Percentiles rank a stretch among this genome's conserved stretches.
phyloP scores from a whole-genome alignment of 176 grass and related monocot species.

The Carex parvula region DNA sequence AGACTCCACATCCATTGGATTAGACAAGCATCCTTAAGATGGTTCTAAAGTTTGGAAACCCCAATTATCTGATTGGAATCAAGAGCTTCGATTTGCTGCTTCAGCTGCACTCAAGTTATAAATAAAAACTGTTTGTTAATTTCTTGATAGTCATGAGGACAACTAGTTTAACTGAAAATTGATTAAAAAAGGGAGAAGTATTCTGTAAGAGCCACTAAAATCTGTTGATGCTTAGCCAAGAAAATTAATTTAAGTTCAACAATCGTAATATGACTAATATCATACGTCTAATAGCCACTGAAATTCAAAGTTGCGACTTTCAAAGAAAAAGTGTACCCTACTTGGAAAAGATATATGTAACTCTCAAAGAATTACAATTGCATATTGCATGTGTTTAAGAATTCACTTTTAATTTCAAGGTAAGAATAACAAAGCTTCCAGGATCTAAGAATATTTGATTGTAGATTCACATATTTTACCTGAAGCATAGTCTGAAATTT shows the following conservation, averaged over 20 bases:
- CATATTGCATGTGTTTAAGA: not conserved
- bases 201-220: too few relatives aligned
- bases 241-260: not conserved
- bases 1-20: not conserved
- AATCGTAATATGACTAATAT: not conserved
- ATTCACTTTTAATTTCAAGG: not conserved
- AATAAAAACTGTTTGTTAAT: not conserved
- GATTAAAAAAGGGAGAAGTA: not conserved
- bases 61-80: constrained; percentile 23
- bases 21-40: not conserved
- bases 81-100: constrained; percentile 54
- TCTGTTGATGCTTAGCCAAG: not conserved
- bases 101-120: constrained; percentile 55
- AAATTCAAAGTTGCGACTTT: not conserved
- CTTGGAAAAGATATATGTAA: not conserved
- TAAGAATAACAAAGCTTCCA: not conserved
- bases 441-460: not conserved
- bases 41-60: not conserved
- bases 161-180: not conserved
- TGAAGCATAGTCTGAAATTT: constrained; percentile 71
- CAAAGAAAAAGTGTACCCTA: not conserved
- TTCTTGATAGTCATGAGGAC: not conserved
- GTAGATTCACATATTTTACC: constrained; percentile 56
- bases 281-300: not conserved
- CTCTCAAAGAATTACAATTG: not conserved